Percentiles rank a stretch among this genome's conserved stretches.
These are phyloP conservation scores for Boletales sp. DNA, from an alignment of 768 basidiomycete species.

Conservation along the genomic window DNA sequence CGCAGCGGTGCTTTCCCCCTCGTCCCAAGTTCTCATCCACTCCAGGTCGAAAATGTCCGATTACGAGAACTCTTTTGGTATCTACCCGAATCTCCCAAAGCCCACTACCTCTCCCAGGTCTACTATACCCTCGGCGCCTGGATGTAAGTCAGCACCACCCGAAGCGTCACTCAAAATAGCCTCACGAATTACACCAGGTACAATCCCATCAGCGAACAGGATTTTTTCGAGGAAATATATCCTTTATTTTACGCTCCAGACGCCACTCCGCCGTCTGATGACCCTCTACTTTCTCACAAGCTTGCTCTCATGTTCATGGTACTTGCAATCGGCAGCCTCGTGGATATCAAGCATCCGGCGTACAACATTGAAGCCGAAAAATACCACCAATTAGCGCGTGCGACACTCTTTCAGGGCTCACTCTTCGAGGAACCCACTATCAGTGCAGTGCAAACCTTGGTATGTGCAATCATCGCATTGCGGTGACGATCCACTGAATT, in stretches of 20 bases:
- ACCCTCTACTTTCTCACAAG: slow-evolving; percentile 53
- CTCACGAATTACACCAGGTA: slow-evolving; percentile 44
- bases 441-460: slow-evolving; percentile 63
- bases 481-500: slow-evolving; percentile 29
- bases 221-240: slow-evolving; percentile 60
- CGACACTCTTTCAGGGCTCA: slow-evolving; percentile 58
- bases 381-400: slow-evolving; percentile 63
- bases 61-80: slow-evolving; percentile 65
- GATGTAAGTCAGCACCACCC: slow-evolving; percentile 48
- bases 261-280: slow-evolving; percentile 42
- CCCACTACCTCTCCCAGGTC: slow-evolving; percentile 55
- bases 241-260: slow-evolving; percentile 52
- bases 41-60: slow-evolving; percentile 42
- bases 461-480: slow-evolving; percentile 29
- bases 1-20: slow-evolving; percentile 68
- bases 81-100: slow-evolving; percentile 58
- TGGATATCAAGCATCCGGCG: slow-evolving; percentile 52
- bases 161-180: neutral
- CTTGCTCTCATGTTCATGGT: slow-evolving; percentile 65
- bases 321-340: slow-evolving; percentile 61
- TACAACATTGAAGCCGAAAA: slow-evolving; percentile 69
- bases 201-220: slow-evolving; percentile 57
- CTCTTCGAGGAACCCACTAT: slow-evolving; percentile 69
- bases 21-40: slow-evolving; percentile 36
- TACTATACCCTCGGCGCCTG: slow-evolving; percentile 66